Base-by-base conservation (phyloP, 176 grass and related monocot species). In the Raddia distichophylla region DNA sequence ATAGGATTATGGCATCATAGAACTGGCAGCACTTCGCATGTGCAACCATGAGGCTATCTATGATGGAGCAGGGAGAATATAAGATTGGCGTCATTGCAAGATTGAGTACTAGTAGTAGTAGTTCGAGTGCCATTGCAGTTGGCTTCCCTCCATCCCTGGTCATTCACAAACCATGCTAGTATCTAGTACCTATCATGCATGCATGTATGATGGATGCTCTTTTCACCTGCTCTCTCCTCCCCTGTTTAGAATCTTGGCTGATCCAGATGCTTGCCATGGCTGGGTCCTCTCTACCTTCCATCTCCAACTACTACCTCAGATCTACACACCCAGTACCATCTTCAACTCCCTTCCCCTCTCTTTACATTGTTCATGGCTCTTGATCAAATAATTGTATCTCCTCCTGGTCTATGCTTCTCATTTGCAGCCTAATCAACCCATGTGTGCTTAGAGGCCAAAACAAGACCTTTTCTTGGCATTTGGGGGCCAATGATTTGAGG, bases 401-500 rank as follows among this genome's bases (percentile, higher is more conserved):
- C 54, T 84, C 44, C 69, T 79, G 83, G 60, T 19, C 10, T 49
- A 19, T 72, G 34, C 35, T 9, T 59, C 62, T 18, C 40, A 68
- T 76, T 75, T 65, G 62, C 16, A 10, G 65, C 75, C 75, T 69
- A 84, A 61, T 53, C 57, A 4, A 42, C 57, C 64, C 76, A 81
- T 72, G 51, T 84, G 80, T 65, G 64, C 53, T 70, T 75, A 55
- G 61, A 64, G 55, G 44, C 56, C 50, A 84, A 67, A 69, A 78
- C 53, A 0, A 56, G 14, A 48, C 5, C 42, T 74, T 43, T 65
- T 52, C 10, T 52, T 52, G 57, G 40, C 55, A 45, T 59, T 71
- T 32, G 32, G 16, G 16, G 76, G 56, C 76, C 80, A 87, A 87
- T 91, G 77, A 91, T 91, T 55, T 67, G 85, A 69, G 22, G 18